Percentiles rank a stretch among this genome's conserved stretches.
phyloP scores from a whole-genome alignment of 495 filamentous ascomycete genomes.

The Pseudoneurospora amorphoporcata region DNA sequence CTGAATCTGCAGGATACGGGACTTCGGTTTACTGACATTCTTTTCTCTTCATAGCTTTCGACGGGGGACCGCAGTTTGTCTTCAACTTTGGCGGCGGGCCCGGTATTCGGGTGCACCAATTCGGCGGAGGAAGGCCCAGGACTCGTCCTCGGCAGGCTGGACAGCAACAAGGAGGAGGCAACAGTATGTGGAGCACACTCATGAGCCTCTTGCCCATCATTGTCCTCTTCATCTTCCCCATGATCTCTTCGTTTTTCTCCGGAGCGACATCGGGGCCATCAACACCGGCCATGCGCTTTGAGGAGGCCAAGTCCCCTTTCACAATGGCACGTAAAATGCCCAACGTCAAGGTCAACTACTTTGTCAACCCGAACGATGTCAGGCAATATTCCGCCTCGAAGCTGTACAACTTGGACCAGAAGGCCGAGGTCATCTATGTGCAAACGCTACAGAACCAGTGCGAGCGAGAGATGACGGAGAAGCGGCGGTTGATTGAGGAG shows the following conservation, averaged over 20 bases:
- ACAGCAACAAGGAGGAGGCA: constrained; percentile 39
- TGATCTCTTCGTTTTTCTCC: constrained; percentile 72
- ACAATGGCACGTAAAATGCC: constrained; percentile 63
- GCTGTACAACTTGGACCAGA: constrained; percentile 61
- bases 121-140: constrained; percentile 59
- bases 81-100: constrained; percentile 85
- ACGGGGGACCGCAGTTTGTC: constrained; percentile 72
- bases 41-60: constrained; percentile 34
- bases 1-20: background rate
- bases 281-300: constrained; percentile 62
- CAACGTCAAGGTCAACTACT: constrained; percentile 68
- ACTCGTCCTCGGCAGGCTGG: constrained; percentile 60
- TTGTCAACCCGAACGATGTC: constrained; percentile 68
- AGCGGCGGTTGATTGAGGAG: constrained; percentile 58
- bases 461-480: constrained; percentile 53
- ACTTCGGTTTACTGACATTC: background rate
- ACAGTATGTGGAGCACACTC: constrained; percentile 44
- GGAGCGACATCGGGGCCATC: constrained; percentile 42
- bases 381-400: constrained; percentile 54
- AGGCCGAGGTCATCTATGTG: constrained; percentile 64
- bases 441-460: constrained; percentile 56
- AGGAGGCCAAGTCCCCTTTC: constrained; percentile 53
- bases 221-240: constrained; percentile 77
- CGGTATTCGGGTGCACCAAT: constrained; percentile 77
- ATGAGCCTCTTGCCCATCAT: constrained; percentile 70